Percentiles rank a stretch among this genome's conserved stretches.
These are phyloP conservation scores for Fusarium proliferatum DNA, from an alignment of 2,329 filamentous ascomycete species.

Conservation along the genomic window DNA sequence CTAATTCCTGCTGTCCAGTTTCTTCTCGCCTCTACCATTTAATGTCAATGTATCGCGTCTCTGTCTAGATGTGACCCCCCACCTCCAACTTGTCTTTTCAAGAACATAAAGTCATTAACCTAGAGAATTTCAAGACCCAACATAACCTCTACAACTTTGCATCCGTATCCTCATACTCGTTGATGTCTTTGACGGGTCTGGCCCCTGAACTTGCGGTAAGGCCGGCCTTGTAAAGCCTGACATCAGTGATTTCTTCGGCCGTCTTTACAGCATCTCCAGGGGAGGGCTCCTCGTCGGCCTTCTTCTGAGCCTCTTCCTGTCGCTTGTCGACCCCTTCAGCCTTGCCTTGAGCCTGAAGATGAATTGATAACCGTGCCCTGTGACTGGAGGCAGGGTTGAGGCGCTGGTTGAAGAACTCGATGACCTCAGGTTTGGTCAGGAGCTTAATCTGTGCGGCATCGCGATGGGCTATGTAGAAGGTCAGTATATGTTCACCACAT, in stretches of 20 bases:
- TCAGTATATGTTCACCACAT: conserved; percentile 27
- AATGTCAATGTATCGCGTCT: conserved; percentile 16
- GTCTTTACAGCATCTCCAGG: conserved; percentile 50
- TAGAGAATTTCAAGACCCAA: background rate
- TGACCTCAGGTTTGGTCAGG: conserved; percentile 82
- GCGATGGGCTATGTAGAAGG: conserved; percentile 65
- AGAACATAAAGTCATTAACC: conserved; percentile 7
- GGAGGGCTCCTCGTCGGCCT: conserved; percentile 48
- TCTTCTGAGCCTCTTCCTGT: conserved; percentile 58
- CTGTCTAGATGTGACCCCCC: conserved; percentile 24
- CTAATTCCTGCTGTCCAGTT: conserved; percentile 1
- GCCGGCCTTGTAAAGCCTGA: conserved; percentile 82
- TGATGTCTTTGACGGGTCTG: conserved; percentile 77
- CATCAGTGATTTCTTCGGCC: conserved; percentile 76
- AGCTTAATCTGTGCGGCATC: conserved; percentile 80
- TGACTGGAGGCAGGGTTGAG: conserved; percentile 78
- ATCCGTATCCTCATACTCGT: conserved; percentile 86
- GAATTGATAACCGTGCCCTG: conserved; percentile 86
- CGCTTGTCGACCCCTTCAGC: conserved; percentile 58
- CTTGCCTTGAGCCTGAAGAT: conserved; percentile 79
- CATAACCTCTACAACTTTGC: conserved; percentile 72
- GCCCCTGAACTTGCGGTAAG: conserved; percentile 79
- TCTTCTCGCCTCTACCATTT: conserved; percentile 9
- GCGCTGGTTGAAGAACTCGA: conserved; percentile 80
- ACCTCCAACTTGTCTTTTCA: conserved; percentile 6